Percentiles rank a stretch among this genome's conserved stretches.
These are phyloP conservation scores for Colletotrichum sp. DNA, from an alignment of 2,329 filamentous ascomycete species.

Conservation along the genomic window DNA sequence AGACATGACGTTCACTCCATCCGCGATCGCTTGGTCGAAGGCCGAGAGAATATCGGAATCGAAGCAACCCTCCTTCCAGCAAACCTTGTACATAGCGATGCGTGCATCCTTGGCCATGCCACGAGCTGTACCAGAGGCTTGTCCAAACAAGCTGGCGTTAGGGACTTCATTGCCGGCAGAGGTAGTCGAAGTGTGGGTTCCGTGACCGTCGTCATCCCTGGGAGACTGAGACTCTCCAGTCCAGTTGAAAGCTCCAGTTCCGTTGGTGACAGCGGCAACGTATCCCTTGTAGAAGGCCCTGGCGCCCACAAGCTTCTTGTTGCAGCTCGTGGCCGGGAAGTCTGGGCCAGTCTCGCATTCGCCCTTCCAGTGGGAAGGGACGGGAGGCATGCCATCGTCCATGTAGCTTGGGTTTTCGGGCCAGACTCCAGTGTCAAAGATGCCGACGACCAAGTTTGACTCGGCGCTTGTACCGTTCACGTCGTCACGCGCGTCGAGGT, in stretches of 20 bases:
- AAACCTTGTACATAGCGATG: constrained; percentile 9
- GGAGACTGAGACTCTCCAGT: background rate
- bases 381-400: constrained; percentile 6
- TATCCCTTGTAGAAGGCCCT: constrained; percentile 6
- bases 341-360: background rate
- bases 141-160: background rate
- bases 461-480: background rate
- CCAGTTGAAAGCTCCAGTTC: background rate
- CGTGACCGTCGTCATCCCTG: background rate
- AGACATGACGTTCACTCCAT: constrained; percentile 9
- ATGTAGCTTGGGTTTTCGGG: constrained; percentile 18
- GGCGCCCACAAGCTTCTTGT: constrained; percentile 20
- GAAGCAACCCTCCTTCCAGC: background rate
- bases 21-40: constrained; percentile 8
- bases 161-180: background rate
- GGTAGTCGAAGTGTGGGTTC: constrained; percentile 6
- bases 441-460: constrained; percentile 13
- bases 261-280: background rate
- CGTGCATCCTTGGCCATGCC: constrained; percentile 1
- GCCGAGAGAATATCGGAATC: background rate
- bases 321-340: constrained; percentile 10
- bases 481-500: background rate
- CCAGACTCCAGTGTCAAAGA: constrained; percentile 16
- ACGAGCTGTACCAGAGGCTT: constrained; percentile 4
- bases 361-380: constrained; percentile 16